A percentile compares a stretch with the other conserved stretches of the same genome.
phyloP scores from a whole-genome alignment of 441 rosid species.

The Erysimum pusillum region DNA sequence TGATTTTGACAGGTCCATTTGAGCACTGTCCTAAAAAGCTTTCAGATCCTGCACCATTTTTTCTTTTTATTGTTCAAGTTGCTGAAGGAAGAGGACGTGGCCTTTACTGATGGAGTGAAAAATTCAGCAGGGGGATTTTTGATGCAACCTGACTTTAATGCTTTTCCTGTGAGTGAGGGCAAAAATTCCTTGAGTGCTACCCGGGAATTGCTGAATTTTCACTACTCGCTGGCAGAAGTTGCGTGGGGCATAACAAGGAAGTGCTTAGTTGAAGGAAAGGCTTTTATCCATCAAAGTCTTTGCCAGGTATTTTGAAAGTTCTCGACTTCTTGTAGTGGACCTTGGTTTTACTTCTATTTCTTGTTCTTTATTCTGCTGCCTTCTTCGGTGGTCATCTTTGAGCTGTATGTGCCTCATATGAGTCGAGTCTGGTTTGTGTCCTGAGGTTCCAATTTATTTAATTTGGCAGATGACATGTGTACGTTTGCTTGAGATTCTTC shows the following conservation, averaged over 20 bases:
- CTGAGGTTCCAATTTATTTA: constrained; percentile 30
- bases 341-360: constrained; percentile 16
- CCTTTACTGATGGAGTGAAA: constrained; percentile 51
- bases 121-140: constrained; percentile 86
- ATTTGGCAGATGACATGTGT: constrained; percentile 92
- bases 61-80: constrained; percentile 84
- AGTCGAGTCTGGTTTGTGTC: constrained; percentile 13
- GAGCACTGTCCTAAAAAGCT: constrained; percentile 72
- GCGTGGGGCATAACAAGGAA: constrained; percentile 80
- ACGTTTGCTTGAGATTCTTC: constrained; percentile 92
- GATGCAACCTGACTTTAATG: constrained; percentile 67
- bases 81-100: constrained; percentile 68
- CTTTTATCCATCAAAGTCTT: constrained; percentile 73
- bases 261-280: constrained; percentile 89
- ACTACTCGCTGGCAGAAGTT: constrained; percentile 63
- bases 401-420: constrained; percentile 12
- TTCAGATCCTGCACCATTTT: constrained; percentile 86
- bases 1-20: constrained; percentile 70
- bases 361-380: constrained; percentile 20
- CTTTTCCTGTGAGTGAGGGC: constrained; percentile 50
- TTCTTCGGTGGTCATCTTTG: constrained; percentile 31
- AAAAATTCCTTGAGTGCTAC: constrained; percentile 51
- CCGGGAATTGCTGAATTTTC: constrained; percentile 59
- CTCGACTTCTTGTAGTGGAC: constrained; percentile 22
- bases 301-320: constrained; percentile 75